These are phyloP conservation scores for Colletotrichum liriopes DNA, from an alignment of 2,329 filamentous ascomycete species.

Conservation along the genomic window DNA sequence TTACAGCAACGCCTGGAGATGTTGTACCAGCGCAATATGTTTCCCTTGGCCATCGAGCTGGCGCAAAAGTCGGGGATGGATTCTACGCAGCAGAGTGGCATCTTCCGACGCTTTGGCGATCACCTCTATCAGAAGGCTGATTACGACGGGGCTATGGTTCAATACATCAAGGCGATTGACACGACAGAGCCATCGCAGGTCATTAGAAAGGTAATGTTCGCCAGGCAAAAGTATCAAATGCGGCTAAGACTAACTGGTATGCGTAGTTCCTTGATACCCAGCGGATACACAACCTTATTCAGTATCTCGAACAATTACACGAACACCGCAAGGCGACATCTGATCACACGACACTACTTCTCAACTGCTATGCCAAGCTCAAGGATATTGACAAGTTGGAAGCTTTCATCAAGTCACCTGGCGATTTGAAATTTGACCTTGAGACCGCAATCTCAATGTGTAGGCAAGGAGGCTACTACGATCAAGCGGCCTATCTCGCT, in stretches of 20 bases:
- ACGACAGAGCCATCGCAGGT: conserved; percentile 97
- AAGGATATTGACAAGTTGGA: conserved; percentile 98
- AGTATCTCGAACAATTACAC: conserved; percentile 96
- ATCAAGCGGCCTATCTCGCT: conserved; percentile 95
- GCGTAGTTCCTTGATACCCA: conserved; percentile 92
- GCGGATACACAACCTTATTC: conserved; percentile 96
- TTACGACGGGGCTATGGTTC: conserved; percentile 98
- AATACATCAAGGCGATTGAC: conserved; percentile 96
- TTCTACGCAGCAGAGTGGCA: conserved; percentile 86
- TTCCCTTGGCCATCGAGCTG: conserved; percentile 90
- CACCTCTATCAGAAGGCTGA: conserved; percentile 95
- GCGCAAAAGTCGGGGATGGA: conserved; percentile 92
- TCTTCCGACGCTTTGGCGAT: conserved; percentile 94
- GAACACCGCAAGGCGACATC: conserved; percentile 94
- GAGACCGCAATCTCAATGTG: conserved; percentile 99
- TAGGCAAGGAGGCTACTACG: conserved; percentile 94
- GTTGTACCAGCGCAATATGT: conserved; percentile 94
- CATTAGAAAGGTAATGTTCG: conserved; percentile 82
- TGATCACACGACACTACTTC: conserved; percentile 92
- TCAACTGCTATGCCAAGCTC: conserved; percentile 98
- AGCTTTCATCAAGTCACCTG: conserved; percentile 95
- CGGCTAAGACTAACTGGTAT: conserved; percentile 48
- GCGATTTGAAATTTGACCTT: conserved; percentile 94
- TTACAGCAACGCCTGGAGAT: conserved; percentile 94
- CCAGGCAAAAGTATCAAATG: background rate